Evolutionary conservation across 140 eudicot genomes (phyloP).

Genomic region (Ambrosia hybrid): DNA sequence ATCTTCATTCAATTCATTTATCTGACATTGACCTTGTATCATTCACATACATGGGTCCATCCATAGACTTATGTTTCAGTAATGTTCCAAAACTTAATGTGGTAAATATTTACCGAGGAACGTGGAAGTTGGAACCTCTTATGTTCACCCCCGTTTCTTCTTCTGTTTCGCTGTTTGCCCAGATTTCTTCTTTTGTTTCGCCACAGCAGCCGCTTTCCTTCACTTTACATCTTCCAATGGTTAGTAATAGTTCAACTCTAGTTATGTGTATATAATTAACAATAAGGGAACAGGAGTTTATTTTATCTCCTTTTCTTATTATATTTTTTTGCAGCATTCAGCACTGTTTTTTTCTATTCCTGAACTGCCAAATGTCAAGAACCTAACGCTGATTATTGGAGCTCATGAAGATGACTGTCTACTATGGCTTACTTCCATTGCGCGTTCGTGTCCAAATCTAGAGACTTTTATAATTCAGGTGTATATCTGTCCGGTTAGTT

Average conservation of each 20-base stretch:
- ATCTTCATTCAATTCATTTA: constrained; percentile 22
- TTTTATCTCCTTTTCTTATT: neutral
- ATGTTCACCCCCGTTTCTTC: constrained; percentile 31
- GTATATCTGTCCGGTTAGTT: neutral
- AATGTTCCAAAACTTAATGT: constrained; percentile 43
- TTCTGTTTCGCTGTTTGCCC: neutral
- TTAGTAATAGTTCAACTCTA: constrained; percentile 7
- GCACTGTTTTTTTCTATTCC: constrained; percentile 22
- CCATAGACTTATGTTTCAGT: constrained; percentile 18
- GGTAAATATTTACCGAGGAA: constrained; percentile 24
- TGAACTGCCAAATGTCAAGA: constrained; percentile 42
- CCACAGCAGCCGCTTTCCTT: constrained; percentile 37
- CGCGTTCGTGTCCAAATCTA: constrained; percentile 38
- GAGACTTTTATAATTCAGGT: constrained; percentile 25
- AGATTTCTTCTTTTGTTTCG: constrained; percentile 32
- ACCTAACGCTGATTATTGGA: constrained; percentile 35
- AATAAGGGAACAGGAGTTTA: neutral
- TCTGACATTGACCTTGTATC: constrained; percentile 36
- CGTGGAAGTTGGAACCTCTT: constrained; percentile 8
- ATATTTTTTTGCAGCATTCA: constrained; percentile 23
- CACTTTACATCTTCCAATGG: constrained; percentile 27
- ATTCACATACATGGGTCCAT: constrained; percentile 33
- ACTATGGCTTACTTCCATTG: constrained; percentile 28
- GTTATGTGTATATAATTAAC: neutral
- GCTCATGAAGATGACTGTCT: constrained; percentile 38